These are phyloP conservation scores for Globisporangium paddicum DNA, from an alignment of 352 stramenopile species.

Conservation along the genomic window DNA sequence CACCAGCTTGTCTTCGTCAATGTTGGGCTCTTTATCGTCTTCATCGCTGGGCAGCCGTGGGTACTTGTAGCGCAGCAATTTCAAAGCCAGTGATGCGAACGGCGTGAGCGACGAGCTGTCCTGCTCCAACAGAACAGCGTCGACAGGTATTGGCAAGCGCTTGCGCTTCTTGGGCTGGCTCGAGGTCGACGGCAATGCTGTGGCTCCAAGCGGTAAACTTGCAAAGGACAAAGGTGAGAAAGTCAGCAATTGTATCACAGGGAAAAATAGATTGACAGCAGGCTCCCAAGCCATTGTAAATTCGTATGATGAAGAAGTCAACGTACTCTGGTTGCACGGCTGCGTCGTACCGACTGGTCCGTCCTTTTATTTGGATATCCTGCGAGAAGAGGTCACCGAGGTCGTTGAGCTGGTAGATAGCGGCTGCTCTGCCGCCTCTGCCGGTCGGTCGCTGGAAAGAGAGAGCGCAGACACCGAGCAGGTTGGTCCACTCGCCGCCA, in stretches of 20 bases:
- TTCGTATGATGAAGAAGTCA: neutral
- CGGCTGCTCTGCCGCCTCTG: constrained; percentile 11
- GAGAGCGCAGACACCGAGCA: constrained; percentile 48
- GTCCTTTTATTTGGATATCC: constrained; percentile 26
- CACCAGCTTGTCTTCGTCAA: constrained; percentile 30
- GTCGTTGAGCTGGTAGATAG: constrained; percentile 64
- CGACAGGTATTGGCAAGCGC: constrained; percentile 41
- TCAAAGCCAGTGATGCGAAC: constrained; percentile 41
- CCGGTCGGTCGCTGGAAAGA: neutral
- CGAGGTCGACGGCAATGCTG: constrained; percentile 20
- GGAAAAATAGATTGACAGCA: neutral
- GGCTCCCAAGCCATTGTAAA: neutral
- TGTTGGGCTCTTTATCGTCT: constrained; percentile 1
- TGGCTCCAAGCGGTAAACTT: constrained; percentile 54
- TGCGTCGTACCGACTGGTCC: constrained; percentile 28
- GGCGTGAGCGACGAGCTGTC: constrained; percentile 36
- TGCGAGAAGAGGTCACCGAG: constrained; percentile 65
- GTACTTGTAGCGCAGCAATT: constrained; percentile 40
- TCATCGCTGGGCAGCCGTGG: constrained; percentile 31
- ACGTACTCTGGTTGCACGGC: constrained; percentile 61
- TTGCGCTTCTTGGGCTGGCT: constrained; percentile 14
- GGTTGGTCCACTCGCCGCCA: constrained; percentile 48
- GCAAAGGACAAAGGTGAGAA: neutral
- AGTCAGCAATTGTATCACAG: neutral
- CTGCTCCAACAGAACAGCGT: constrained; percentile 56